Evolutionary conservation across 306 rosid species (phyloP).

Genomic region (Canavalia ensiformis): DNA sequence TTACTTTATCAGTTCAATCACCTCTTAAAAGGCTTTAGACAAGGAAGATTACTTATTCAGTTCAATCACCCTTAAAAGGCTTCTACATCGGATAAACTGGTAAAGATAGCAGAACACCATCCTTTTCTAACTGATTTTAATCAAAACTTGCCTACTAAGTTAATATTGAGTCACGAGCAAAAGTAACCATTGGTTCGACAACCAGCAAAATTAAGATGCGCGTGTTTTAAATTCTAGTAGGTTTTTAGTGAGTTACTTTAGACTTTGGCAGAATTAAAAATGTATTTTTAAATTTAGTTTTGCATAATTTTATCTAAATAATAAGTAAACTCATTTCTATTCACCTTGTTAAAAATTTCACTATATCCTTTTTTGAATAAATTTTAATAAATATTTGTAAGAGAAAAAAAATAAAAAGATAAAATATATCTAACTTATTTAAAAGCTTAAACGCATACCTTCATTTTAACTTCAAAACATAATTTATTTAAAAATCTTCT

Average conservation of each 20-base stretch:
- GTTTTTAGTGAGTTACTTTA: neutral
- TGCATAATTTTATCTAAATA: neutral
- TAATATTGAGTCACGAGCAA: neutral
- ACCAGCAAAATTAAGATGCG: no score
- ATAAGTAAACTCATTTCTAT: neutral
- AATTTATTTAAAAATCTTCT: no score
- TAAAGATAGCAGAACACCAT: neutral
- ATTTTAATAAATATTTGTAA: no score
- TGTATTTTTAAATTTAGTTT: neutral
- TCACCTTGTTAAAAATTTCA: neutral
- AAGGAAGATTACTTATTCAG: neutral
- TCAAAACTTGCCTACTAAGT: neutral
- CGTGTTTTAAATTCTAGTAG: neutral
- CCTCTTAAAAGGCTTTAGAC: neutral
- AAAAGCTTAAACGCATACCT: no score
- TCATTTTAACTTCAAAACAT: no score
- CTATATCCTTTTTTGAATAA: no score
- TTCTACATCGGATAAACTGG: neutral
- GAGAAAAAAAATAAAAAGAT: no score
- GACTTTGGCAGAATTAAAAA: neutral
- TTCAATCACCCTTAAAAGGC: neutral
- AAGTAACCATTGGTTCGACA: neutral
- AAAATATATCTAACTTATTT: no score
- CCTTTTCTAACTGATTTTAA: neutral
- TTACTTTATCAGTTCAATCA: neutral